These are phyloP conservation scores for Calonectria montana DNA, from an alignment of 2,329 filamentous ascomycete species.

Conservation along the genomic window DNA sequence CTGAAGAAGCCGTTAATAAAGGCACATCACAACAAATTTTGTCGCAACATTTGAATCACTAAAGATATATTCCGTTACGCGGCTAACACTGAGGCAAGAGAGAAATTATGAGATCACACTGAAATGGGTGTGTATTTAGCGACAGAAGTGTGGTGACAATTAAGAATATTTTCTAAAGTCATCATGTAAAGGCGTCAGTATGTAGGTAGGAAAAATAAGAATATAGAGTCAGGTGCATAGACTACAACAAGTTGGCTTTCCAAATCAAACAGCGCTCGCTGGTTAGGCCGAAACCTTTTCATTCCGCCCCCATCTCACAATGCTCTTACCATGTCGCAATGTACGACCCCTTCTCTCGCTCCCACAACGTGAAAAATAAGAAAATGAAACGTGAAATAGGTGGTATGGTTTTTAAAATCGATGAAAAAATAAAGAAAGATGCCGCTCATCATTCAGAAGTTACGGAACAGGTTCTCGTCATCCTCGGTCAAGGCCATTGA, in stretches of 20 bases:
- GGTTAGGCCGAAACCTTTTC: not conserved
- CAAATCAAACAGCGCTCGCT: conserved; percentile 32
- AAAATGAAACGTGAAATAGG: not conserved
- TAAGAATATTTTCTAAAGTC: conserved; percentile 24
- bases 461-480: conserved; percentile 31
- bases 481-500: conserved; percentile 38
- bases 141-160: conserved; percentile 18
- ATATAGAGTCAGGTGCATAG: conserved; percentile 30
- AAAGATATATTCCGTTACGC: too few relatives aligned
- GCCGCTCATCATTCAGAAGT: conserved; percentile 25
- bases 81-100: not conserved
- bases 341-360: not conserved
- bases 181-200: conserved; percentile 36
- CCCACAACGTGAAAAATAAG: not conserved
- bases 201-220: conserved; percentile 23
- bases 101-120: not conserved
- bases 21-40: too few relatives aligned
- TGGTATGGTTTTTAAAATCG: not conserved
- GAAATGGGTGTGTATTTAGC: conserved; percentile 13
- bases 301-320: conserved; percentile 5
- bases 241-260: conserved; percentile 25
- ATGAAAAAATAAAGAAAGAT: not conserved
- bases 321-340: not conserved
- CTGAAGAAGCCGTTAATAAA: not conserved
- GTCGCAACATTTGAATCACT: too few relatives aligned